Conservation (phyloP, 192 early-diverging fungal genomes). For the Chytriomyces hyalinus region DNA sequence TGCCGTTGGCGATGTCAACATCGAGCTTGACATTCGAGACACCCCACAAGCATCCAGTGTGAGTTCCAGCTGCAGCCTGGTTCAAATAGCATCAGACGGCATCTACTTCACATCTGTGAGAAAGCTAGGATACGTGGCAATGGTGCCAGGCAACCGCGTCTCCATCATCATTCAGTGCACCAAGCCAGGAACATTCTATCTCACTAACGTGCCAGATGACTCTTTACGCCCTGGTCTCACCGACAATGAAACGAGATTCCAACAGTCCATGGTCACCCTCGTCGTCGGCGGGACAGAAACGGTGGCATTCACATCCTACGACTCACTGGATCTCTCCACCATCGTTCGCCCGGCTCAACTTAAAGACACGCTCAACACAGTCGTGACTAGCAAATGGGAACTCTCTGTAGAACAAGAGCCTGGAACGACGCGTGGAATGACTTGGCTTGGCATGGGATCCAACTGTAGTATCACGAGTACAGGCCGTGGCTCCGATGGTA, state of each 20-base stretch:
- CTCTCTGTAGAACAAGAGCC: not conserved
- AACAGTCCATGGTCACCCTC: not conserved
- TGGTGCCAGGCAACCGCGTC: not conserved
- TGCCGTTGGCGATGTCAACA: not conserved
- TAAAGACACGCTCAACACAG: not conserved
- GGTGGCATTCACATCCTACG: not conserved
- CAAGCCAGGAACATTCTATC: slow-evolving; percentile 3
- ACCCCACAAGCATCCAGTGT: not conserved
- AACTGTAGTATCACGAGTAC: not conserved
- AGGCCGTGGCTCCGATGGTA: not conserved
- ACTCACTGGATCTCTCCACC: not conserved
- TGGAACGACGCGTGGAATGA: not conserved
- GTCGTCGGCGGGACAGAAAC: not conserved
- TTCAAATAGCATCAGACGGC: not conserved
- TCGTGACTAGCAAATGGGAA: not conserved
- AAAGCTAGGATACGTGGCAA: not conserved
- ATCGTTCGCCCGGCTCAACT: not conserved
- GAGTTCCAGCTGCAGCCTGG: not conserved
- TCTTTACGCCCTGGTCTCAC: not conserved
- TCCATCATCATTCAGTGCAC: not conserved
- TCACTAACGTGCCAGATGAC: slow-evolving; percentile 2
- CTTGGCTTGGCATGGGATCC: not conserved
- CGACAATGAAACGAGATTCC: slow-evolving; percentile 4
- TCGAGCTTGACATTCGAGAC: slow-evolving; percentile 6
- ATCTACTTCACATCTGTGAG: not conserved